phyloP scores from a whole-genome alignment of 2,329 filamentous ascomycete genomes.

The Blastomyces percursus region DNA sequence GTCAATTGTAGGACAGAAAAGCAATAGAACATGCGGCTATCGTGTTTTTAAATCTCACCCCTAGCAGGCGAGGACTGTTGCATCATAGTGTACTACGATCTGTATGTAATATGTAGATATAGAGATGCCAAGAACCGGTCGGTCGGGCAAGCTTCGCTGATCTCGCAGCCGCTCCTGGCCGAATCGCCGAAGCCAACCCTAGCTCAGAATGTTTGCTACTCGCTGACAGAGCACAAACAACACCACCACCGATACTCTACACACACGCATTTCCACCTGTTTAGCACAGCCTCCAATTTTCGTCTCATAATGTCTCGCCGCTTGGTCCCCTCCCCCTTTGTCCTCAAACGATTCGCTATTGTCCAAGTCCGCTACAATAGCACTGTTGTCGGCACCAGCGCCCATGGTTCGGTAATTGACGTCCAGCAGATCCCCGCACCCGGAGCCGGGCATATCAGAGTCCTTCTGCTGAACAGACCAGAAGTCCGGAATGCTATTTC shows the following conservation, averaged over 20 bases:
- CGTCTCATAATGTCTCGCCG: constrained; percentile 21
- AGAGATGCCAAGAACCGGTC: background rate
- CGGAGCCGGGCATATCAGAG: constrained; percentile 69
- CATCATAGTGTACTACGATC: too few relatives aligned
- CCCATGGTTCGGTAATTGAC: constrained; percentile 43
- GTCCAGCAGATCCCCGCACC: constrained; percentile 66
- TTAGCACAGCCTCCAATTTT: background rate
- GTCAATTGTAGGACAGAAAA: background rate
- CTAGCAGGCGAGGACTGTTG: background rate
- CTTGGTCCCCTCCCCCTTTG: constrained; percentile 13
- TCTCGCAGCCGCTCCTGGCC: background rate
- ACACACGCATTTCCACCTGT: background rate
- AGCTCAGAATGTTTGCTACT: background rate
- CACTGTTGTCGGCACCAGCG: constrained; percentile 24
- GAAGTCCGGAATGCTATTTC: constrained; percentile 86
- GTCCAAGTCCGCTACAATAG: constrained; percentile 22
- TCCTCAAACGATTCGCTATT: constrained; percentile 17
- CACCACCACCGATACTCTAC: background rate
- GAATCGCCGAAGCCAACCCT: background rate
- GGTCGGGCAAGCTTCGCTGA: background rate
- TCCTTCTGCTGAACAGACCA: constrained; percentile 80
- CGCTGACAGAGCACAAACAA: background rate
- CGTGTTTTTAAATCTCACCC: background rate
- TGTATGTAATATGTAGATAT: too few relatives aligned
- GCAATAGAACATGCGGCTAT: background rate